These are phyloP conservation scores for Penicillium sp. DNA, from an alignment of 2,329 filamentous ascomycete genomes.

Conservation along the genomic window DNA sequence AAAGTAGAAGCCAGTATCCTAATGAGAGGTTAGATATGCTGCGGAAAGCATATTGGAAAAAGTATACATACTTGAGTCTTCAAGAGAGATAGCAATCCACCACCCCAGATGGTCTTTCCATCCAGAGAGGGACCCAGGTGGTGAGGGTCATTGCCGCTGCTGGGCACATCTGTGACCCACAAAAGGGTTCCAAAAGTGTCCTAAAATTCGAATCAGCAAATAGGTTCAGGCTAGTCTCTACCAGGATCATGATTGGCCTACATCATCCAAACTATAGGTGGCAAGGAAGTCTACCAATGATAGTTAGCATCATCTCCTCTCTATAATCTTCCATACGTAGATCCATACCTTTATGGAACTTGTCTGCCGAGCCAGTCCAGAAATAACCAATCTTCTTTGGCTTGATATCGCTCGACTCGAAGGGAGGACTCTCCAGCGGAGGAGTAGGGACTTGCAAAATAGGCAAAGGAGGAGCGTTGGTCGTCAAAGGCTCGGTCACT, in stretches of 20 bases:
- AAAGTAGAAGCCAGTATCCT: slow-evolving; percentile 63
- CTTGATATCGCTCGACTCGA: slow-evolving; percentile 54
- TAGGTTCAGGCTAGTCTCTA: background rate
- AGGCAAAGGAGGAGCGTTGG: slow-evolving; percentile 54
- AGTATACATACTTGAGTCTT: slow-evolving; percentile 47
- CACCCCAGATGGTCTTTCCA: slow-evolving; percentile 58
- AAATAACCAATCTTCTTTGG: slow-evolving; percentile 67
- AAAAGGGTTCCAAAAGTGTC: slow-evolving; percentile 62
- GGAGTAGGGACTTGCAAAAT: slow-evolving; percentile 61
- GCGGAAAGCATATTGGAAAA: too few species aligned
- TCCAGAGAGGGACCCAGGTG: slow-evolving; percentile 56
- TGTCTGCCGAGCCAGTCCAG: slow-evolving; percentile 61
- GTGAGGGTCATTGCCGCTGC: slow-evolving; percentile 60
- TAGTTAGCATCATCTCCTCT: background rate
- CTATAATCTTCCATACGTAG: background rate
- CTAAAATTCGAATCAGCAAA: slow-evolving; percentile 26
- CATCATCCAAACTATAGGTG: slow-evolving; percentile 59
- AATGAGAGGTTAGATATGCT: slow-evolving; percentile 2
- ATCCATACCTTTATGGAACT: slow-evolving; percentile 50
- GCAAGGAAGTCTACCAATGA: slow-evolving; percentile 51
- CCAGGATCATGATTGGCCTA: slow-evolving; percentile 25
- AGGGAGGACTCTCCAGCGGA: slow-evolving; percentile 54
- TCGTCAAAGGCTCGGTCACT: slow-evolving; percentile 56
- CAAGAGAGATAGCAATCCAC: slow-evolving; percentile 57
- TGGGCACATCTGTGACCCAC: slow-evolving; percentile 57